Base-by-base conservation (phyloP, 768 basidiomycete genomes). In the Lactifluus piperatus region DNA sequence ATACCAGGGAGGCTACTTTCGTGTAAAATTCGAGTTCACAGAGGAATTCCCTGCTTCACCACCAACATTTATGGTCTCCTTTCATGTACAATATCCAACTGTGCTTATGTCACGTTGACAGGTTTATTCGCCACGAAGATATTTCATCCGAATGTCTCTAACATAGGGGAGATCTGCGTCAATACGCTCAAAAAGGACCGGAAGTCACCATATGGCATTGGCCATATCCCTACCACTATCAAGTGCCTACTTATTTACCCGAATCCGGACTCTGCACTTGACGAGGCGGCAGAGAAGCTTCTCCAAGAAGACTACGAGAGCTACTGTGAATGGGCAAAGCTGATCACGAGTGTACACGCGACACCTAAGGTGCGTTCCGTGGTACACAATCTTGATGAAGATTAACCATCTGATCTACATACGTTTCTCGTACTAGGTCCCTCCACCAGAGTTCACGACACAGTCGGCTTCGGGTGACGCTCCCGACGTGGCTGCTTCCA, bases 181-280 rank as follows among this genome's bases (percentile, higher is more conserved):
- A 95, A 94, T 74, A 97, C 94, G 7, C 75, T 97, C 26, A 97
- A 97, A 79, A 95, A 97, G 71, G 93, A 95, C 67, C 97, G 94
- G 94, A 88, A 93, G 70, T 80, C 89, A 24, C 81, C 85, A 13
- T 94, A 91, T 66, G 94, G 94, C 50, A 92, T 98, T 30, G 82
- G 78, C 13, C 91, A 94, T 70, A 95, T 95, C 59, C 80, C 95
- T 16, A 85, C 92, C 58, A 94, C 92, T 29, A 86, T 97, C 64
- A 94, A 94, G 71, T 97, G 94, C 68, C 82, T 98, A 47, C 81
- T 98, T 62, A 97, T 98, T 64, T 94, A 94, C 69, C 94, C 94
- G 30, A 97, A 97, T 69, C 92, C 95, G 32, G 94, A 97, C 71
- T 94, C 91, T 8, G 95, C 94, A 0, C 76, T 97, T 49, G 93